A percentile compares a stretch with the other conserved stretches of the same genome.
These are phyloP conservation scores for Pyricularia grisea DNA, from an alignment of 2,329 filamentous ascomycete species.

Conservation along the genomic window DNA sequence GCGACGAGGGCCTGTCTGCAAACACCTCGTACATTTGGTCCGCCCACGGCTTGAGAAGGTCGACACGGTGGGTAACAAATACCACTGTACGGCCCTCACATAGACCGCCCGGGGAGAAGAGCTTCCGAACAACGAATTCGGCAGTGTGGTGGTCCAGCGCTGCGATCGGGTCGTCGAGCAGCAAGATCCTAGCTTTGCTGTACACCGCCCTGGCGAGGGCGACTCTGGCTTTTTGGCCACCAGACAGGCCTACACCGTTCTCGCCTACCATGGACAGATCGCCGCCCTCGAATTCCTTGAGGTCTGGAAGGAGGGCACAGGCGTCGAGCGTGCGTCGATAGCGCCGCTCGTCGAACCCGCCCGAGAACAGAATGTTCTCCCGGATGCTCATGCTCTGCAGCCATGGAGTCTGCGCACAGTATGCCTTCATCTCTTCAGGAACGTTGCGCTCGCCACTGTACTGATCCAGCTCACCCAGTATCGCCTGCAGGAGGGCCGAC, in stretches of 20 bases:
- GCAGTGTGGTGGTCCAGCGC: conserved; percentile 55
- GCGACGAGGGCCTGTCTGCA: conserved; percentile 38
- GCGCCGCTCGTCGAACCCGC: conserved; percentile 38
- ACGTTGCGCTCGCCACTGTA: conserved; percentile 36
- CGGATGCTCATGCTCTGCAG: conserved; percentile 56
- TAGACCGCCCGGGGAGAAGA: conserved; percentile 29
- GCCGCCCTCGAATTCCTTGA: conserved; percentile 44
- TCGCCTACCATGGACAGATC: conserved; percentile 52
- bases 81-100: conserved; percentile 57
- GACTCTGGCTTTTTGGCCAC: conserved; percentile 54
- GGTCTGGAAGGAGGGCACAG: conserved; percentile 47
- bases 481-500: conserved; percentile 48
- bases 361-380: conserved; percentile 55
- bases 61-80: conserved; percentile 74
- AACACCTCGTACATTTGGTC: conserved; percentile 63
- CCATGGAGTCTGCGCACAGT: conserved; percentile 55
- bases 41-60: conserved; percentile 65
- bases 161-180: conserved; percentile 55
- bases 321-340: conserved; percentile 54
- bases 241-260: conserved; percentile 53
- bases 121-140: conserved; percentile 50
- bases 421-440: conserved; percentile 40
- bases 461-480: conserved; percentile 59
- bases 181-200: conserved; percentile 43
- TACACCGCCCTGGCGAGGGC: conserved; percentile 55